A percentile compares a stretch with the other conserved stretches of the same genome.
phyloP scores from a whole-genome alignment of 2,329 filamentous ascomycete species.

The Claviceps digitariae region DNA sequence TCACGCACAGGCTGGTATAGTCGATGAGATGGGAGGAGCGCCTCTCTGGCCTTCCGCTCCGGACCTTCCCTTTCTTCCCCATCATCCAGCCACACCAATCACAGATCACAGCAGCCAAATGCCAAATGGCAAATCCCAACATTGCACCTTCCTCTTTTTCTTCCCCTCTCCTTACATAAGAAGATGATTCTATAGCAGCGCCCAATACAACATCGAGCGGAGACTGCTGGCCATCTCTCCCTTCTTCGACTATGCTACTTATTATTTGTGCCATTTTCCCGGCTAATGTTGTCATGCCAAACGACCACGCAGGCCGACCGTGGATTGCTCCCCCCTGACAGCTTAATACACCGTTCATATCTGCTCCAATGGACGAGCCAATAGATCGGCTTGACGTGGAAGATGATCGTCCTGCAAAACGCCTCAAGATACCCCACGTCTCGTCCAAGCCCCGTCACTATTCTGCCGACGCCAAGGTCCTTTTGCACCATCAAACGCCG shows the following conservation, averaged over 20 bases:
- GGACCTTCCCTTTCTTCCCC: not conserved
- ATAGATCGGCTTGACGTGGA: not conserved
- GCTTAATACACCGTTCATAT: not conserved
- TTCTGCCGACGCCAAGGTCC: not conserved
- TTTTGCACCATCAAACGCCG: not conserved
- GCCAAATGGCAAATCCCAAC: not conserved
- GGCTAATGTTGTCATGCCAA: not conserved
- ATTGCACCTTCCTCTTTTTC: not conserved
- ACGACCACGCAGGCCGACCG: not conserved
- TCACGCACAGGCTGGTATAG: too few relatives aligned
- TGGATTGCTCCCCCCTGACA: not conserved
- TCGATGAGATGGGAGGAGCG: not conserved
- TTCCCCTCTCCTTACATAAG: too few relatives aligned
- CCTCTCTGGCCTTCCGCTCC: not conserved
- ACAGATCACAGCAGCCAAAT: not conserved
- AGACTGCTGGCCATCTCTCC: not conserved
- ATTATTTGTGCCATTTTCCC: not conserved
- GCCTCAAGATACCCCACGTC: conserved; percentile 8
- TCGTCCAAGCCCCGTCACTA: not conserved
- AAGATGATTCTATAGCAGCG: not conserved
- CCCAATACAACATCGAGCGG: not conserved
- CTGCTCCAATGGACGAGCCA: conserved; percentile 8
- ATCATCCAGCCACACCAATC: not conserved
- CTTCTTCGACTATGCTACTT: not conserved
- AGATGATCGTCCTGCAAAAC: conserved; percentile 11